Evolutionary conservation across 768 basidiomycete species (phyloP).

Genomic region (Leccinum arenicola): DNA sequence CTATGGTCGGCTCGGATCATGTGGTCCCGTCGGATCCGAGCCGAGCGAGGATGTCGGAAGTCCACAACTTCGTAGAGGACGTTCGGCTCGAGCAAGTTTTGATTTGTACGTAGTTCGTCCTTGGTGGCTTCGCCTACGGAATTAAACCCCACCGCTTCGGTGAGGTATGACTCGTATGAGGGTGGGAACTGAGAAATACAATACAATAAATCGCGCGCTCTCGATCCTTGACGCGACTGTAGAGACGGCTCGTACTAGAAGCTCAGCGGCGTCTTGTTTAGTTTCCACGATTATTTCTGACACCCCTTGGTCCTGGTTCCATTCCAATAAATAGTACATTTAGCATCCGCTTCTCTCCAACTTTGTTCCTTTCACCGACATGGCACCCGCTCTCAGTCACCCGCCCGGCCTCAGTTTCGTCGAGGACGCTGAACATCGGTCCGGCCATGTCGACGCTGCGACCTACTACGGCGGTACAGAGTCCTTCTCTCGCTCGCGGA

Average conservation of each 20-base stretch:
- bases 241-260: too few relatives aligned
- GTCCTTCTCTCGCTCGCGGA: constrained; percentile 76
- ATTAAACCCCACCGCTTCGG: not conserved
- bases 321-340: not conserved
- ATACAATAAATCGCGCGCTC: too few relatives aligned
- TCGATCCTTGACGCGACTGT: too few relatives aligned
- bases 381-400: constrained; percentile 67
- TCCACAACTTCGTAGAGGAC: not conserved
- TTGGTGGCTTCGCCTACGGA: not conserved
- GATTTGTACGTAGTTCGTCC: too few relatives aligned
- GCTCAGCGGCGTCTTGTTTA: not conserved
- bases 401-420: constrained; percentile 64
- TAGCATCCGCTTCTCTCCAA: not conserved
- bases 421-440: constrained; percentile 51
- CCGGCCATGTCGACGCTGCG: constrained; percentile 65
- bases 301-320: constrained; percentile 16
- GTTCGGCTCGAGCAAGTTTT: not conserved
- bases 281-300: not conserved
- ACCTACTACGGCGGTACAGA: constrained; percentile 84
- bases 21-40: not conserved
- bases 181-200: too few relatives aligned
- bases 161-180: not conserved
- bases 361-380: constrained; percentile 20
- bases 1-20: not conserved
- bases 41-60: not conserved